Percentiles rank a stretch among this genome's conserved stretches.
Conservation (phyloP, 352 stramenopile genomes). For the Pythium sukuiense region DNA sequence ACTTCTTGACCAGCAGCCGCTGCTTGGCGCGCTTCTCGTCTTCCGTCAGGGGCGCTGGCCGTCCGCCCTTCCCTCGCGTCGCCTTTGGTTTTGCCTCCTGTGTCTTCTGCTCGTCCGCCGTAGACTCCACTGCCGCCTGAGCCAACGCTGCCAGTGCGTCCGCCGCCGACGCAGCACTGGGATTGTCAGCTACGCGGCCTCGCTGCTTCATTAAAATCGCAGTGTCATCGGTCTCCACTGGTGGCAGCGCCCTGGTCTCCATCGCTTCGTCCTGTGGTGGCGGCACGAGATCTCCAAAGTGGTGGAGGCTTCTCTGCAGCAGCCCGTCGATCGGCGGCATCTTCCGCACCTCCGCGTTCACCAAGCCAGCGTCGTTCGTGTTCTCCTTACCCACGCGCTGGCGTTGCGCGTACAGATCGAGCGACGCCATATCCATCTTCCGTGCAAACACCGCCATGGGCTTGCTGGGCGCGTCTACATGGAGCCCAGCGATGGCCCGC, state of each 20-base stretch:
- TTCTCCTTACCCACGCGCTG: constrained; percentile 12
- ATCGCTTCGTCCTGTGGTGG: constrained; percentile 13
- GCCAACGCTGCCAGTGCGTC: constrained; percentile 10
- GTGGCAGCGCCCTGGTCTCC: background rate
- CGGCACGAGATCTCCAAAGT: constrained; percentile 4
- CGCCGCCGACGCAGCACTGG: background rate
- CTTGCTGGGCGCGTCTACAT: background rate
- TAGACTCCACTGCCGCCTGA: constrained; percentile 3
- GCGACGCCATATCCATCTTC: constrained; percentile 56
- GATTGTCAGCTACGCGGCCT: background rate
- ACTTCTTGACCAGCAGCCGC: constrained; percentile 63
- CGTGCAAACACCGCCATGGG: background rate
- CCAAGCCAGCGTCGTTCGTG: background rate
- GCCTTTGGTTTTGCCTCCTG: background rate
- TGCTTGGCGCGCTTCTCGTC: constrained; percentile 71
- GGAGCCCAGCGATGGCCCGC: background rate
- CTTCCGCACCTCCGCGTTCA: background rate
- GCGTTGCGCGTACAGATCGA: constrained; percentile 39
- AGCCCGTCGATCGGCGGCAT: constrained; percentile 1
- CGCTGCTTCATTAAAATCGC: background rate
- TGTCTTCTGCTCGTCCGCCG: background rate
- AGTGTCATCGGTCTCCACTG: too few relatives aligned
- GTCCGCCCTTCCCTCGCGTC: background rate
- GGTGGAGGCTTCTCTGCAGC: background rate
- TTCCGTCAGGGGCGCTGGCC: constrained; percentile 34